phyloP scores from a whole-genome alignment of 164 flowering plant species.

The Buxus sempervirens region DNA sequence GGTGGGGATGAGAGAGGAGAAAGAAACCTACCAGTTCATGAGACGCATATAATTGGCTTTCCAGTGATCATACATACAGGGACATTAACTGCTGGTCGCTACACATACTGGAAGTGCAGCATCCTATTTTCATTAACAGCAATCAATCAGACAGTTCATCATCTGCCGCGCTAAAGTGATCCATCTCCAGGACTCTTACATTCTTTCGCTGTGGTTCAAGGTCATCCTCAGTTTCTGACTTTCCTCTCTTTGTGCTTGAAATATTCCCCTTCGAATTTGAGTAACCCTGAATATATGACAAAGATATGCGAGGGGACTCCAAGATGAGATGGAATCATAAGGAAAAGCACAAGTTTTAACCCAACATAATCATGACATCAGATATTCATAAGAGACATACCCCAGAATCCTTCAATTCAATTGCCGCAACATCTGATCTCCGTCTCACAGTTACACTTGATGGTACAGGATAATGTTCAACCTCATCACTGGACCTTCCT shows the following conservation, averaged over 20 bases:
- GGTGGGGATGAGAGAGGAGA: no score
- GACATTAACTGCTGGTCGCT: not conserved
- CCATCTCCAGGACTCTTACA: conserved; percentile 33
- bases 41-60: not conserved
- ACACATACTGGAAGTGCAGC: not conserved
- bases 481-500: conserved; percentile 69
- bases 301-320: not conserved
- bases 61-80: not conserved
- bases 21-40: not conserved
- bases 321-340: not conserved
- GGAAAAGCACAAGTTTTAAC: not conserved
- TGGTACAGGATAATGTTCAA: conserved; percentile 84
- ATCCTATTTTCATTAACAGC: not conserved
- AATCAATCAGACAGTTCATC: conserved; percentile 71
- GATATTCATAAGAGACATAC: conserved; percentile 22
- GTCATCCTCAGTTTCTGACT: conserved; percentile 43
- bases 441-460: conserved; percentile 69
- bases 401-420: conserved; percentile 55
- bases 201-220: conserved; percentile 26
- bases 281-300: conserved; percentile 38
- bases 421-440: conserved; percentile 45
- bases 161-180: conserved; percentile 69
- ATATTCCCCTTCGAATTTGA: conserved; percentile 36
- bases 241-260: conserved; percentile 31
- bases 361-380: conserved; percentile 1